Percentiles rank a stretch among this genome's conserved stretches.
Evolutionary conservation across 2,329 filamentous ascomycete genomes (phyloP).

Genomic region (Bertia moriformis): DNA sequence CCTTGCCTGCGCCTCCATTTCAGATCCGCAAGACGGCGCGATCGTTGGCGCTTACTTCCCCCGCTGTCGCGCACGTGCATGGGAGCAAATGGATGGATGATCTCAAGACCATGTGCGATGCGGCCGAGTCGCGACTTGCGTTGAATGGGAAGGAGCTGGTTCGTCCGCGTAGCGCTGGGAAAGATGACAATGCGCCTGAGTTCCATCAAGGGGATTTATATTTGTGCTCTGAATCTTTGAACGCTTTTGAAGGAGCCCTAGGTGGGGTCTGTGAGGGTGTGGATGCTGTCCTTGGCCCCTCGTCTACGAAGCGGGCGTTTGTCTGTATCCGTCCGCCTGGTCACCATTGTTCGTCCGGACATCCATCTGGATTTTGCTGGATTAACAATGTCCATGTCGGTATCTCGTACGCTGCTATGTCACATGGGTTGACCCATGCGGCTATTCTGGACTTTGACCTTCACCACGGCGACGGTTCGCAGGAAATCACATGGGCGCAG

Average conservation of each 20-base stretch:
- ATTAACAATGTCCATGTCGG: conserved; percentile 66
- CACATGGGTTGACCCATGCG: conserved; percentile 55
- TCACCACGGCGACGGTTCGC: conserved; percentile 59
- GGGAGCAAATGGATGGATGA: conserved; percentile 59
- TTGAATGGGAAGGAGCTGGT: conserved; percentile 45
- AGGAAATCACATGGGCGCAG: conserved; percentile 56
- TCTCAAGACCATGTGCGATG: conserved; percentile 47
- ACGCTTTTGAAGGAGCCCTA: conserved; percentile 56
- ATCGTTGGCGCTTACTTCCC: conserved; percentile 40
- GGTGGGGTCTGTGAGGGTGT: conserved; percentile 62
- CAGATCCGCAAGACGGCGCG: conserved; percentile 49
- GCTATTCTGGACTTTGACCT: conserved; percentile 56
- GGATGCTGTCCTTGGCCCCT: conserved; percentile 43
- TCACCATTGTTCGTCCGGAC: conserved; percentile 57
- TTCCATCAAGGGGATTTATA: conserved; percentile 59
- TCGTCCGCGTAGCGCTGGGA: conserved; percentile 22
- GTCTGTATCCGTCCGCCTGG: conserved; percentile 60
- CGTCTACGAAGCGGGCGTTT: conserved; percentile 44
- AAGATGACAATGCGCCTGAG: conserved; percentile 5
- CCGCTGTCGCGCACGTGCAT: conserved; percentile 54
- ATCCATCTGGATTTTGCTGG: conserved; percentile 65
- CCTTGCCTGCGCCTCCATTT: conserved; percentile 38
- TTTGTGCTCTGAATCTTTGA: conserved; percentile 49
- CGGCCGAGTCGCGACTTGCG: conserved; percentile 45
- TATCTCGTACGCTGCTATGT: conserved; percentile 53